Conservation (phyloP, 1,284 basidiomycete genomes). For the Cutaneotrichosporon cyanovorans region DNA sequence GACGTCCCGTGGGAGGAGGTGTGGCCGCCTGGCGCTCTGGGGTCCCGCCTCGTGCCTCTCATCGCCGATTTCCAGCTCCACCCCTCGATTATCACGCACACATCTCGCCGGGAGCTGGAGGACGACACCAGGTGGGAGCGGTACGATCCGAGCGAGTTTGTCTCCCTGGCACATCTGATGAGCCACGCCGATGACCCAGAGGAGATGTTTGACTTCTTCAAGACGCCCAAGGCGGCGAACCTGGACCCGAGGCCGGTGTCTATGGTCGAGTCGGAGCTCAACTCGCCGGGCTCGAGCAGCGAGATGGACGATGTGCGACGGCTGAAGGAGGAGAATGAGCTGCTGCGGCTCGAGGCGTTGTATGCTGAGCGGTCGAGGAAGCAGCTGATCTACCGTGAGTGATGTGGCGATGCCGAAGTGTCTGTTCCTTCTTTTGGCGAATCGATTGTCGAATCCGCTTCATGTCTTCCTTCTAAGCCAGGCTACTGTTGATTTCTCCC, state of each 20-base stretch:
- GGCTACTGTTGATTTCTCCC: too few species aligned
- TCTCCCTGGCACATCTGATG: constrained; percentile 32
- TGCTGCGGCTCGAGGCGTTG: constrained; percentile 33
- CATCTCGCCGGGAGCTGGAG: constrained; percentile 33
- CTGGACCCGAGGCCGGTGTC: constrained; percentile 2
- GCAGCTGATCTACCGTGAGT: constrained; percentile 37
- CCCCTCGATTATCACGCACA: constrained; percentile 35
- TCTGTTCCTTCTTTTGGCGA: too few species aligned
- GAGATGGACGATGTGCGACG: constrained; percentile 11
- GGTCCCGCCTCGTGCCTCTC: constrained; percentile 27
- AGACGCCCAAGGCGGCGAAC: constrained; percentile 2
- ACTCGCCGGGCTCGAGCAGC: not conserved
- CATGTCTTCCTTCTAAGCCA: too few species aligned
- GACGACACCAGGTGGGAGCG: constrained; percentile 39
- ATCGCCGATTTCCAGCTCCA: constrained; percentile 38
- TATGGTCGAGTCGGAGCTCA: constrained; percentile 6
- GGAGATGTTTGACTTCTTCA: constrained; percentile 25
- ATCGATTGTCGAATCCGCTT: too few species aligned
- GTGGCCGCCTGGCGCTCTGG: constrained; percentile 28
- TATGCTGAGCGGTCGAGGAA: constrained; percentile 28
- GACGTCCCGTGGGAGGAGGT: constrained; percentile 34
- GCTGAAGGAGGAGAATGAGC: constrained; percentile 26
- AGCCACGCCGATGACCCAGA: constrained; percentile 26
- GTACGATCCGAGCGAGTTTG: constrained; percentile 35
- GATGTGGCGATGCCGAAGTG: not conserved